Conservation (phyloP, 805 yeast species). For the Hyphopichia homilentoma region DNA sequence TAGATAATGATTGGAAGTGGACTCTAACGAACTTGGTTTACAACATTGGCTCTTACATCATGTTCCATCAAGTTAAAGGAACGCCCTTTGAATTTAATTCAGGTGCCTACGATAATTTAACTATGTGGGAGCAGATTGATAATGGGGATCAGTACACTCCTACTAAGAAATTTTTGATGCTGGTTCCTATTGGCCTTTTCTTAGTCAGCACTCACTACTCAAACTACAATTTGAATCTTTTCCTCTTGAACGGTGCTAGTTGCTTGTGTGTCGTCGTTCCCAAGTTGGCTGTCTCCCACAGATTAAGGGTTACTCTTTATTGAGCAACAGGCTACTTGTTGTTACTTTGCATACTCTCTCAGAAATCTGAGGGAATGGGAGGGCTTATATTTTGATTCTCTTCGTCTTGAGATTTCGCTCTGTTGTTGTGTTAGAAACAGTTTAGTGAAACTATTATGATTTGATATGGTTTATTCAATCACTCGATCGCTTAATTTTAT, state of each 20-base stretch:
- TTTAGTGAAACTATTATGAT: too few relatives aligned
- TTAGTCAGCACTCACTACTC: constrained; percentile 87
- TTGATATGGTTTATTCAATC: too few relatives aligned
- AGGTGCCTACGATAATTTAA: constrained; percentile 92
- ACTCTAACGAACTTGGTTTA: constrained; percentile 88
- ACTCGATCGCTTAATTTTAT: too few relatives aligned
- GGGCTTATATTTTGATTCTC: too few relatives aligned
- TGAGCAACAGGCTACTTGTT: constrained; percentile 5
- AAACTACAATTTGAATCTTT: constrained; percentile 74
- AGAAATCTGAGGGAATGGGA: too few relatives aligned
- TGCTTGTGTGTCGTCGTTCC: constrained; percentile 89
- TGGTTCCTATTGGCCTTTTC: constrained; percentile 89
- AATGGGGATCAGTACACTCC: constrained; percentile 98
- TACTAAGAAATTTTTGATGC: constrained; percentile 84
- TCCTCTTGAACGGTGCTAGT: constrained; percentile 73
- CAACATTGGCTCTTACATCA: constrained; percentile 85
- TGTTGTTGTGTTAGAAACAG: too few relatives aligned
- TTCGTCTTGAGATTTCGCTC: too few relatives aligned
- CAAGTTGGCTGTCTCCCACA: constrained; percentile 78
- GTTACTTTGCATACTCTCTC: too few relatives aligned
- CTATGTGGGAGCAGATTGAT: constrained; percentile 98
- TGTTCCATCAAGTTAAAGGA: constrained; percentile 96
- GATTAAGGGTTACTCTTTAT: constrained; percentile 62
- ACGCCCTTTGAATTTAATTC: constrained; percentile 96
- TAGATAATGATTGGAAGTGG: constrained; percentile 85